A percentile compares a stretch with the other conserved stretches of the same genome.
Conservation (phyloP, 345 rosid species). For the Dovyalis caffra region DNA sequence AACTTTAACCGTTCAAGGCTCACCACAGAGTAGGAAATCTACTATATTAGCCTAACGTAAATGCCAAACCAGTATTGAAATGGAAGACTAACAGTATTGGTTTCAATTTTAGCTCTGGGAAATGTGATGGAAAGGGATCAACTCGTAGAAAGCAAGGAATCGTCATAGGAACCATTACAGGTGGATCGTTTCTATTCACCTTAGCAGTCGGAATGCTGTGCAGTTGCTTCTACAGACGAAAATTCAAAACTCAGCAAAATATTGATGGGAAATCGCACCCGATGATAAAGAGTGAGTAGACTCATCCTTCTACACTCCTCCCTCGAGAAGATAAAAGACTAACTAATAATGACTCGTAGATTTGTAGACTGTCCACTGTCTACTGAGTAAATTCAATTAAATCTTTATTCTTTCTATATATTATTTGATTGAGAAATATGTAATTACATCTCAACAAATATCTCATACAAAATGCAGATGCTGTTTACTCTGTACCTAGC, state of each 20-base stretch:
- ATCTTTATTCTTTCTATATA: not conserved
- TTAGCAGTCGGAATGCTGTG: slow-evolving; percentile 34
- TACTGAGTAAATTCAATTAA: not conserved
- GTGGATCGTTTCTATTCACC: slow-evolving; percentile 37
- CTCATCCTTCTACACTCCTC: slow-evolving; percentile 1
- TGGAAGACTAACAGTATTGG: slow-evolving; percentile 12
- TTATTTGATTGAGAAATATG: not conserved
- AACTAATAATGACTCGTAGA: no score
- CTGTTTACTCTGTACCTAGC: slow-evolving; percentile 46
- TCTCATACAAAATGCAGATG: slow-evolving; percentile 38
- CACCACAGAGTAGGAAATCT: slow-evolving; percentile 45
- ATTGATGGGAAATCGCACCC: slow-evolving; percentile 25
- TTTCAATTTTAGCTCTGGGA: slow-evolving; percentile 39
- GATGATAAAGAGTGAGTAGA: slow-evolving; percentile 49
- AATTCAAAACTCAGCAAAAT: slow-evolving; percentile 17
- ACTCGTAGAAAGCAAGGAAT: slow-evolving; percentile 17
- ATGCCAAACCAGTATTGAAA: not conserved
- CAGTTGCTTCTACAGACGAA: slow-evolving; percentile 29
- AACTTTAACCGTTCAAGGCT: slow-evolving; percentile 29
- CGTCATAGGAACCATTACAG: slow-evolving; percentile 35
- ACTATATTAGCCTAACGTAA: not conserved
- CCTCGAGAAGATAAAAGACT: not conserved
- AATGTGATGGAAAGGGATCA: slow-evolving; percentile 25
- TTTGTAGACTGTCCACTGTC: no score
- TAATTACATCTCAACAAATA: slow-evolving; percentile 13